phyloP scores from a whole-genome alignment of 148 eudicot genomes.

The Polygonum aviculare region DNA sequence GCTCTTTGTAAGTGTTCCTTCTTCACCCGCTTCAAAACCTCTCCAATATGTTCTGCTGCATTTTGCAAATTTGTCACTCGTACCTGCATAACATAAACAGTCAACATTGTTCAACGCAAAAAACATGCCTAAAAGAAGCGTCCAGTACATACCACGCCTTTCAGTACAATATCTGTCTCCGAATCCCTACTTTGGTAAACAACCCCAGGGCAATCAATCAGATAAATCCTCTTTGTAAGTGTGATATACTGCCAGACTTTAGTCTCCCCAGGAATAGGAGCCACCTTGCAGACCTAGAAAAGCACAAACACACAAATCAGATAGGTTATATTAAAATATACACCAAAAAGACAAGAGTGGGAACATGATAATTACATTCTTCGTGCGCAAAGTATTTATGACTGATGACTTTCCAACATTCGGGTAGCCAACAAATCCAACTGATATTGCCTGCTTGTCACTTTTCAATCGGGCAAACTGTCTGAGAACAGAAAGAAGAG shows the following conservation, averaged over 20 bases:
- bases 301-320: neutral
- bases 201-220: constrained; percentile 95
- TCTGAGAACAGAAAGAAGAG: constrained; percentile 79
- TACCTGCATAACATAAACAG: constrained; percentile 40
- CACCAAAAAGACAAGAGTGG: neutral
- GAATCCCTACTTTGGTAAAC: constrained; percentile 71
- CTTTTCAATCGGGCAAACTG: constrained; percentile 82
- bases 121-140: neutral
- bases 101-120: neutral
- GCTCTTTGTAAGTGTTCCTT: constrained; percentile 75
- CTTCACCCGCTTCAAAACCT: constrained; percentile 80
- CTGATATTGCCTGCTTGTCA: constrained; percentile 86
- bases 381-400: constrained; percentile 77
- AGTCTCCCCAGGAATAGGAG: constrained; percentile 98
- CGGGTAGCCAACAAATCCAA: constrained; percentile 94
- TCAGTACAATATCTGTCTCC: constrained; percentile 84
- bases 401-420: constrained; percentile 97
- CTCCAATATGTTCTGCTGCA: constrained; percentile 86
- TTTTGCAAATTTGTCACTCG: constrained; percentile 84
- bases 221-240: constrained; percentile 76
- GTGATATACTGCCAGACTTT: constrained; percentile 95
- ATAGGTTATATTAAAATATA: neutral
- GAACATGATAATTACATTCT: constrained; percentile 41
- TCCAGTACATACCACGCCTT: constrained; percentile 89
- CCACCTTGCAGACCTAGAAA: constrained; percentile 78